A percentile compares a stretch with the other conserved stretches of the same genome.
Conservation (phyloP, 805 yeast species). For the Ogataea dorogensis region DNA sequence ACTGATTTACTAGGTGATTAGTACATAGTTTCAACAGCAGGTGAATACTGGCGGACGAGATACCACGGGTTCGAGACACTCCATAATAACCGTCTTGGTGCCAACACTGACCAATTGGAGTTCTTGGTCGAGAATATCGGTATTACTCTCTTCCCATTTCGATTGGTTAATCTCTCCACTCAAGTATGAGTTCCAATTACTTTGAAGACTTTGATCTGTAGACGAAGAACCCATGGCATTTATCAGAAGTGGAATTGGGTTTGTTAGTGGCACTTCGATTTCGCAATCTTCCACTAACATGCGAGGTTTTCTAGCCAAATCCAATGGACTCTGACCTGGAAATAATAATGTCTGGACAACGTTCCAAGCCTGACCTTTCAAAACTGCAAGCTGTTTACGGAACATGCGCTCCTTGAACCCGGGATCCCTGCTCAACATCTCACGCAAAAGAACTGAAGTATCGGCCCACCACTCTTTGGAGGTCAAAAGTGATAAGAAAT, state of each 20-base stretch:
- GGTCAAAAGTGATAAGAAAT: conserved; percentile 57
- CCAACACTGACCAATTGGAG: conserved; percentile 22
- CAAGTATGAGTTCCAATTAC: conserved; percentile 32
- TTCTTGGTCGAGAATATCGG: conserved; percentile 15
- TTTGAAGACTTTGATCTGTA: conserved; percentile 29
- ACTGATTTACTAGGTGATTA: too few species aligned
- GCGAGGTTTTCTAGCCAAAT: conserved; percentile 57
- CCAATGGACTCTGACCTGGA: conserved; percentile 63
- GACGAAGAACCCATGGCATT: conserved; percentile 46
- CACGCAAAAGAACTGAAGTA: conserved; percentile 44
- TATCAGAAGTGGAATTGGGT: conserved; percentile 37
- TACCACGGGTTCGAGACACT: conserved; percentile 53
- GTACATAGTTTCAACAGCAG: conserved; percentile 66
- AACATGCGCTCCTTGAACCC: conserved; percentile 69
- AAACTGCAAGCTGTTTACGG: conserved; percentile 63
- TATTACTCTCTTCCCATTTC: conserved; percentile 20
- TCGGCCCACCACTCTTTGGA: conserved; percentile 72
- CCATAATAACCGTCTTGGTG: conserved; percentile 53
- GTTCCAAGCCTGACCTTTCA: conserved; percentile 77
- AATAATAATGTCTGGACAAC: conserved; percentile 63
- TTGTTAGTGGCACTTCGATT: conserved; percentile 53
- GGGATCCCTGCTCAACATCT: conserved; percentile 51
- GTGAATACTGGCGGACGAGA: conserved; percentile 64
- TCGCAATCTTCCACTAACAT: conserved; percentile 59
- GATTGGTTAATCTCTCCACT: conserved; percentile 32